Conservation (phyloP, 495 filamentous ascomycete genomes). For the Beverwykella pulmonaria region DNA sequence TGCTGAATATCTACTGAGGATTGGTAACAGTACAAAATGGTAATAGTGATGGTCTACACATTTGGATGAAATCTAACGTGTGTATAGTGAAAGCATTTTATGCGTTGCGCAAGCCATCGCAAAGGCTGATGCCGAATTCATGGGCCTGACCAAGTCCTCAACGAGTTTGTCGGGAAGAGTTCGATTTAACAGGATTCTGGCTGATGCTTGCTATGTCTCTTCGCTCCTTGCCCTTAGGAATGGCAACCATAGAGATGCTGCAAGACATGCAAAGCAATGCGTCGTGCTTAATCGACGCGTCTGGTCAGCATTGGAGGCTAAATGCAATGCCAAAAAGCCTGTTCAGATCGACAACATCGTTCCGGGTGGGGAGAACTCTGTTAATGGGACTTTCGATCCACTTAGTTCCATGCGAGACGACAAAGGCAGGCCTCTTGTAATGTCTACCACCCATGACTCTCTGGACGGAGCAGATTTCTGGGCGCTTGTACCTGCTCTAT, state of each 20-base stretch:
- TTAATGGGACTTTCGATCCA: constrained; percentile 24
- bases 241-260: constrained; percentile 64
- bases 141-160: constrained; percentile 24
- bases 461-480: constrained; percentile 73
- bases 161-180: constrained; percentile 32
- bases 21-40: constrained; percentile 57
- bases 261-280: constrained; percentile 66
- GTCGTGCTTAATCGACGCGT: constrained; percentile 68
- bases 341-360: constrained; percentile 9
- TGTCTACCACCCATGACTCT: constrained; percentile 34
- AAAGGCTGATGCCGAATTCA: constrained; percentile 21
- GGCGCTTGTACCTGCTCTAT: constrained; percentile 72
- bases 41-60: constrained; percentile 20
- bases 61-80: constrained; percentile 10
- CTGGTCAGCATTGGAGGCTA: constrained; percentile 69
- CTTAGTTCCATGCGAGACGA: constrained; percentile 27
- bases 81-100: constrained; percentile 24
- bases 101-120: constrained; percentile 22
- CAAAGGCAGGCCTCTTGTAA: constrained; percentile 26
- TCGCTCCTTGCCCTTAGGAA: constrained; percentile 66
- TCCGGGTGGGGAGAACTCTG: constrained; percentile 10
- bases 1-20: constrained; percentile 72
- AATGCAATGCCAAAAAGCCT: constrained; percentile 34
- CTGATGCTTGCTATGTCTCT: constrained; percentile 59
- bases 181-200: constrained; percentile 48